Evolutionary conservation across 331 rosid genomes (phyloP), one percentile per base, ranked within the genome.

Genomic region (Saraca asoca): DNA sequence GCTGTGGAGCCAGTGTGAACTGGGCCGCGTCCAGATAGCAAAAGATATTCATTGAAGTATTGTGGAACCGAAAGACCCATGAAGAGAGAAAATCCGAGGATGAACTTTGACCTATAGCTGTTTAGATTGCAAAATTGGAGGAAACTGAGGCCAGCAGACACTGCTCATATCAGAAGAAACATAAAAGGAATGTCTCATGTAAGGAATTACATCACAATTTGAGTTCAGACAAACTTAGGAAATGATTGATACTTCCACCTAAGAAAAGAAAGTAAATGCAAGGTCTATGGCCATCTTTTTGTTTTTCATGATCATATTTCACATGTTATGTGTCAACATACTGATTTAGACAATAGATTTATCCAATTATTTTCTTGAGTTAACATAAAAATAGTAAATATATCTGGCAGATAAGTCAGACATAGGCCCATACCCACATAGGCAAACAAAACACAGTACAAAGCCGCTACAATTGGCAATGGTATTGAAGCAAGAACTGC

Each of bases 81-180:
- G 84, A 86, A 88, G 70, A 94, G 90, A 54, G 97, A 88, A 67
- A 90, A 85, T 17, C 97, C 98, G 0, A 90, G 42, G 16, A 90
- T 85, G 86, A 94, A 86, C 78, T 51, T 78, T 63, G 89, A 24
- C 79, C 97, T 80, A 64, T 19, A 80, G 85, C 98, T 90, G 77
- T 90, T 94, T 18, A 88, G 82, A 75, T 90, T 86, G 88, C 95
- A 86, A 86, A 86, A 90, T 61, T 94, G 98, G 55, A 94, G 90
- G 51, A 82, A 55, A 33, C 85, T 70, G 56, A 93, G 91, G 51
- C 96, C 97, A 35, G 79, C 89, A 14, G 92, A 72, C 57, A 73
- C 98, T 93, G 97, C 77, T 73, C 69, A 51, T 55, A 63, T 35
- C 19, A 57, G 33, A 70, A 65, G 34, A 68, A 42, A 52, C 69